phyloP scores from a whole-genome alignment of 2,329 filamentous ascomycete genomes.

The Cladosporium sp. region DNA sequence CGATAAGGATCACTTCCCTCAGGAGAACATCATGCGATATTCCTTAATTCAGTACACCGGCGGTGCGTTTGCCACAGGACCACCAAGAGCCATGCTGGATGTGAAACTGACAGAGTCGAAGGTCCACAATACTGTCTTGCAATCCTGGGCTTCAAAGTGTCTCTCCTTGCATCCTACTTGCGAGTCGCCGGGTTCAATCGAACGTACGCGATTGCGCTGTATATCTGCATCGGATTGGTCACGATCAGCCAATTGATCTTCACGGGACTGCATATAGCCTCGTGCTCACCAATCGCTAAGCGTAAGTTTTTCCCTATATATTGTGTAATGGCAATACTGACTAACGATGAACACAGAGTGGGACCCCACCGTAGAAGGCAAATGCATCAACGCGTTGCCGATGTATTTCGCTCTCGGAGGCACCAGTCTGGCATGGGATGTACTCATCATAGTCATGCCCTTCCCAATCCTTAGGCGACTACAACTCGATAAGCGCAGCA shows the following conservation, averaged over 20 bases:
- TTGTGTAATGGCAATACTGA: background rate
- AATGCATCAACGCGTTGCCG: slow-evolving; percentile 20
- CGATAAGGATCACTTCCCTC: slow-evolving; percentile 12
- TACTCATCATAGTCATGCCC: slow-evolving; percentile 24
- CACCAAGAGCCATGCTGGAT: background rate
- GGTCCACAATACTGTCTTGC: slow-evolving; percentile 22
- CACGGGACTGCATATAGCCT: slow-evolving; percentile 19
- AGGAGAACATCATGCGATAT: slow-evolving; percentile 16
- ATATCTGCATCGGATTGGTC: slow-evolving; percentile 19
- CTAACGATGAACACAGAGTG: slow-evolving; percentile 4
- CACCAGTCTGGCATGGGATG: slow-evolving; percentile 22
- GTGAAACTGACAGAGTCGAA: background rate
- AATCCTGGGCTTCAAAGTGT: slow-evolving; percentile 23
- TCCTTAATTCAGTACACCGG: slow-evolving; percentile 20
- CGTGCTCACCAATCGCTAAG: slow-evolving; percentile 21
- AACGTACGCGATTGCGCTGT: slow-evolving; percentile 18
- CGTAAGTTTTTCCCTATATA: background rate
- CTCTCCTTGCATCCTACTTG: slow-evolving; percentile 21
- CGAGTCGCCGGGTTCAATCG: slow-evolving; percentile 22
- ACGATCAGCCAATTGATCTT: slow-evolving; percentile 20
- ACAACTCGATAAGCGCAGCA: slow-evolving; percentile 28
- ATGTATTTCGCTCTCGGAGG: slow-evolving; percentile 21
- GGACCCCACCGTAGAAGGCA: slow-evolving; percentile 16
- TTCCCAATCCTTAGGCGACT: slow-evolving; percentile 23
- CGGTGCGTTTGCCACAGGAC: background rate